phyloP scores from a whole-genome alignment of 768 basidiomycete genomes.

The Asterophora parasitica region DNA sequence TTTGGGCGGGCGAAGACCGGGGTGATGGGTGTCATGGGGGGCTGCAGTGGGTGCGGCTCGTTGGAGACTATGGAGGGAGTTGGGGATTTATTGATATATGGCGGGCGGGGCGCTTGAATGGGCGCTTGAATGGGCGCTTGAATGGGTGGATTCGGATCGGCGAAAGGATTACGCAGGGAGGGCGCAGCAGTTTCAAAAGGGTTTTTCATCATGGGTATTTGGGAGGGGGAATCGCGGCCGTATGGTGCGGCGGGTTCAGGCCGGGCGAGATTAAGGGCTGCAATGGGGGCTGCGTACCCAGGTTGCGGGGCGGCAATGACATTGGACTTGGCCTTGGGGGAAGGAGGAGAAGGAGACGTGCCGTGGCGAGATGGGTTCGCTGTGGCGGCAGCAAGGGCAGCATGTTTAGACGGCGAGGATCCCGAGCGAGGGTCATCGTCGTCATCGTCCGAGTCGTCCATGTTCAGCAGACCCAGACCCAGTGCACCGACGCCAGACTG shows the following conservation, averaged over 20 bases:
- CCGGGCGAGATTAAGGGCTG: constrained; percentile 55
- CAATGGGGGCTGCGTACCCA: constrained; percentile 68
- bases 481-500: constrained; percentile 52
- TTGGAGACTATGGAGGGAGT: constrained; percentile 7
- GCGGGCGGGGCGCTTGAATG: too few species aligned
- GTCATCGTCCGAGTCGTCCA: constrained; percentile 41
- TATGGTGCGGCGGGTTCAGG: constrained; percentile 38
- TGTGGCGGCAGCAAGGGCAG: constrained; percentile 33
- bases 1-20: constrained; percentile 72
- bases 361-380: constrained; percentile 7
- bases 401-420: constrained; percentile 28
- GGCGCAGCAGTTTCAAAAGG: neutral
- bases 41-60: constrained; percentile 66
- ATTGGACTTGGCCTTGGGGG: too few species aligned
- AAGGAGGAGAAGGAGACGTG: constrained; percentile 23
- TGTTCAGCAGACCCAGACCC: constrained; percentile 44
- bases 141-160: neutral
- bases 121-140: neutral
- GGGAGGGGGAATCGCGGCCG: constrained; percentile 21
- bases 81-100: neutral
- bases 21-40: constrained; percentile 73
- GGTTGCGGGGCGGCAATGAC: constrained; percentile 67
- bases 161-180: constrained; percentile 8
- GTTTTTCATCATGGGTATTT: constrained; percentile 17
- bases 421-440: constrained; percentile 27